phyloP scores from a whole-genome alignment of 1,284 basidiomycete genomes.

The Irpex rosettiformis region DNA sequence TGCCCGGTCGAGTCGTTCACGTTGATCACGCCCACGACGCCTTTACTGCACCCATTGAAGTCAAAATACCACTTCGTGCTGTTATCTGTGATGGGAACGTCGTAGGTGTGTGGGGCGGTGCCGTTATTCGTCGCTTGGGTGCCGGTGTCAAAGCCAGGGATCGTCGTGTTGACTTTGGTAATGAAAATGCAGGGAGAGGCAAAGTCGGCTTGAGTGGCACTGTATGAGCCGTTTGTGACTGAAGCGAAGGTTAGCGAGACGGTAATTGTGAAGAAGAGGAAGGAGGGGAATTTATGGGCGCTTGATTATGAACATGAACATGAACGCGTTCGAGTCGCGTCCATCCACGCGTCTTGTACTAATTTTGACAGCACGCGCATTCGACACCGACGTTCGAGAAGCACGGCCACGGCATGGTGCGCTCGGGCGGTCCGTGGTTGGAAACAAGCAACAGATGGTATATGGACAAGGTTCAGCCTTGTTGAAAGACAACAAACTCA shows the following conservation, averaged over 20 bases:
- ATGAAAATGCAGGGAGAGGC: conserved; percentile 46
- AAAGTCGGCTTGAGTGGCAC: conserved; percentile 54
- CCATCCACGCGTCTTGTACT: not conserved
- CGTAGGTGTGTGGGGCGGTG: conserved; percentile 40
- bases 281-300: not conserved
- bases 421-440: not conserved
- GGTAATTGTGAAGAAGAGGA: not conserved
- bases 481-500: too few species aligned
- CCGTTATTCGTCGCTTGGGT: conserved; percentile 48
- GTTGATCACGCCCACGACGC: conserved; percentile 62
- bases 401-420: not conserved
- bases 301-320: not conserved
- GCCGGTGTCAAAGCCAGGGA: conserved; percentile 57
- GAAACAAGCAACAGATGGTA: not conserved
- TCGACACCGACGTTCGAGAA: not conserved
- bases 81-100: conserved; percentile 41
- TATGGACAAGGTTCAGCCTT: not conserved
- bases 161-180: conserved; percentile 39
- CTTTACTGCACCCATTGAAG: conserved; percentile 46
- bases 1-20: conserved; percentile 43
- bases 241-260: not conserved
- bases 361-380: not conserved
- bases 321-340: not conserved
- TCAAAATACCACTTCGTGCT: conserved; percentile 61
- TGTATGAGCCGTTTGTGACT: conserved; percentile 58